phyloP scores from a whole-genome alignment of 148 eudicot genomes.

The Pouteria glomerata region DNA sequence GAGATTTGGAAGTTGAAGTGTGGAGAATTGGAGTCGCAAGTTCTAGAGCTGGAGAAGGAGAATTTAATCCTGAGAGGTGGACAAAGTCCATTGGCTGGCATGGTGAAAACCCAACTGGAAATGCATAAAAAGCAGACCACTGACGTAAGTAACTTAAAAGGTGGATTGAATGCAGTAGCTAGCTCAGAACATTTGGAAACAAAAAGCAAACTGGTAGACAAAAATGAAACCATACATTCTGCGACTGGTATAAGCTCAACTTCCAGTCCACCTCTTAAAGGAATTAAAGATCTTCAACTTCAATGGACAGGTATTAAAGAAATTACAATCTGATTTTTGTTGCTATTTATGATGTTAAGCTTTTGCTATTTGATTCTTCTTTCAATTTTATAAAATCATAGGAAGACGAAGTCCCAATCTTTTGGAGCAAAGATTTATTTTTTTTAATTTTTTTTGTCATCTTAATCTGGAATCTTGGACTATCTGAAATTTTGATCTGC shows the following conservation, averaged over 20 bases:
- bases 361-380: not conserved
- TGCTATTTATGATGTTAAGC: not conserved
- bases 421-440: not conserved
- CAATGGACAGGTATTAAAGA: conserved; percentile 12
- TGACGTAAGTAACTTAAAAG: not conserved
- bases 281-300: not conserved
- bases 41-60: conserved; percentile 31
- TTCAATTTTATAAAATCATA: not conserved
- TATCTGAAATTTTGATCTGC: not conserved
- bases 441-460: not conserved
- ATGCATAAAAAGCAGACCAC: not conserved
- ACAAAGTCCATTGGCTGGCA: conserved; percentile 1
- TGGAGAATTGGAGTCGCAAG: conserved; percentile 34
- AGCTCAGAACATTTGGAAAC: not conserved
- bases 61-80: conserved; percentile 7
- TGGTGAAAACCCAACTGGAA: not conserved
- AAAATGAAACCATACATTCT: not conserved
- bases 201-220: not conserved
- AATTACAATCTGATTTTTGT: not conserved
- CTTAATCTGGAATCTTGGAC: not conserved
- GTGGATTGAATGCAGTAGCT: conserved; percentile 12
- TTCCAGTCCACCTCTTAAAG: not conserved
- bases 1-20: conserved; percentile 45
- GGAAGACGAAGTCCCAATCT: not conserved
- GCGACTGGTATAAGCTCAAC: not conserved